phyloP scores from a whole-genome alignment of 495 filamentous ascomycete genomes.

The Penicillium longicatenatum region DNA sequence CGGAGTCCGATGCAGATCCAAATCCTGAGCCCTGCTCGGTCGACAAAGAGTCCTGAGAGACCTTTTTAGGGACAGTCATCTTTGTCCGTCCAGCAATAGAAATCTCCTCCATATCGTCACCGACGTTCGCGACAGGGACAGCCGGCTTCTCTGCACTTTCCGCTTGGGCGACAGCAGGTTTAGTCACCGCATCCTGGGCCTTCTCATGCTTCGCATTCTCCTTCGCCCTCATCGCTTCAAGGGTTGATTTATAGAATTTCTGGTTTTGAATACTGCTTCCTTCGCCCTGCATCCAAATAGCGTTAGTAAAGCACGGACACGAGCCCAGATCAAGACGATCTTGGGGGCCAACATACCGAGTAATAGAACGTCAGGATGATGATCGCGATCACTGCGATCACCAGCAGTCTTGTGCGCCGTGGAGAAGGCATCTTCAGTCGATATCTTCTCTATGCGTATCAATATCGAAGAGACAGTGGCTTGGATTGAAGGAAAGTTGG shows the following conservation, averaged over 20 bases:
- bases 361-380: slow-evolving; percentile 65
- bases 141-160: slow-evolving; percentile 53
- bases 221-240: slow-evolving; percentile 49
- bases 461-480: not conserved
- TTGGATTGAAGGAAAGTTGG: not conserved
- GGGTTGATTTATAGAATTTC: slow-evolving; percentile 52
- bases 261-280: slow-evolving; percentile 46
- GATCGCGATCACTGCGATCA: slow-evolving; percentile 54
- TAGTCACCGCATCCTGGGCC: slow-evolving; percentile 37
- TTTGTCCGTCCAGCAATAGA: slow-evolving; percentile 69
- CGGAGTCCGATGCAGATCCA: not conserved
- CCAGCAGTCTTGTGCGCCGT: slow-evolving; percentile 63
- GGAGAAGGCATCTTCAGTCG: slow-evolving; percentile 65
- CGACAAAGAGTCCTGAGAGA: slow-evolving; percentile 2
- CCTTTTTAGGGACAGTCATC: slow-evolving; percentile 49
- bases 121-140: slow-evolving; percentile 31
- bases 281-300: slow-evolving; percentile 37
- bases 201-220: slow-evolving; percentile 33
- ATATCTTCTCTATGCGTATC: slow-evolving; percentile 12
- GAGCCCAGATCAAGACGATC: not conserved
- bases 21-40: not conserved
- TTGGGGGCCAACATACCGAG: slow-evolving; percentile 41
- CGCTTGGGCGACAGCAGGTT: slow-evolving; percentile 31
- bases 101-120: slow-evolving; percentile 43
- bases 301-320: not conserved